Evolutionary conservation across 2,329 filamentous ascomycete genomes (phyloP).

Genomic region (Aureobasidium leucospermi): DNA sequence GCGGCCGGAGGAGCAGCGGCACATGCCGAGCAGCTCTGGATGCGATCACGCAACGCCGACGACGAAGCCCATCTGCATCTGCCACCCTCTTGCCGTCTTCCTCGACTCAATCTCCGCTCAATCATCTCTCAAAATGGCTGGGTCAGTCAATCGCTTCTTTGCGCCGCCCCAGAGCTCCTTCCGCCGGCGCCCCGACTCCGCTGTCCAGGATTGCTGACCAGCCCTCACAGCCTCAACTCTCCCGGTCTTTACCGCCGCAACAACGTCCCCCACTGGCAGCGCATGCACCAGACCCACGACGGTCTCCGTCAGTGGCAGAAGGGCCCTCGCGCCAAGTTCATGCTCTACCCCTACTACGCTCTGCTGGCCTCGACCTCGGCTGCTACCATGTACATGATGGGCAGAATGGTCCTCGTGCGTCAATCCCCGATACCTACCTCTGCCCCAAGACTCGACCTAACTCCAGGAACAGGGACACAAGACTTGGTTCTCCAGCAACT

Average conservation of each 20-base stretch:
- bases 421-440: neutral
- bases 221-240: conserved; percentile 18
- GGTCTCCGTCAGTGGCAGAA: conserved; percentile 69
- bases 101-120: conserved; percentile 15
- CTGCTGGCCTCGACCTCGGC: conserved; percentile 35
- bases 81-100: neutral
- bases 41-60: neutral
- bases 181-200: neutral
- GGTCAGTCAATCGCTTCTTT: conserved; percentile 27
- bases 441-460: neutral
- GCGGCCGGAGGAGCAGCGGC: neutral
- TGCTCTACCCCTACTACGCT: conserved; percentile 63
- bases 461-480: conserved; percentile 55
- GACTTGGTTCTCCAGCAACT: conserved; percentile 51
- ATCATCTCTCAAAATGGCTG: conserved; percentile 36
- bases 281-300: conserved; percentile 67
- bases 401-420: conserved; percentile 56
- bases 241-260: conserved; percentile 61
- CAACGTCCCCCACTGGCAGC: conserved; percentile 68
- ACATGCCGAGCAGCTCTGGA: neutral
- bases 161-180: neutral
- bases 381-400: conserved; percentile 60
- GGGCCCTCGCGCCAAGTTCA: conserved; percentile 55
- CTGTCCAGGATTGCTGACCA: neutral
- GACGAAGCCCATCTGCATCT: neutral